These are phyloP conservation scores for Setomelanomma holmii DNA, from an alignment of 2,329 filamentous ascomycete species.

Conservation along the genomic window DNA sequence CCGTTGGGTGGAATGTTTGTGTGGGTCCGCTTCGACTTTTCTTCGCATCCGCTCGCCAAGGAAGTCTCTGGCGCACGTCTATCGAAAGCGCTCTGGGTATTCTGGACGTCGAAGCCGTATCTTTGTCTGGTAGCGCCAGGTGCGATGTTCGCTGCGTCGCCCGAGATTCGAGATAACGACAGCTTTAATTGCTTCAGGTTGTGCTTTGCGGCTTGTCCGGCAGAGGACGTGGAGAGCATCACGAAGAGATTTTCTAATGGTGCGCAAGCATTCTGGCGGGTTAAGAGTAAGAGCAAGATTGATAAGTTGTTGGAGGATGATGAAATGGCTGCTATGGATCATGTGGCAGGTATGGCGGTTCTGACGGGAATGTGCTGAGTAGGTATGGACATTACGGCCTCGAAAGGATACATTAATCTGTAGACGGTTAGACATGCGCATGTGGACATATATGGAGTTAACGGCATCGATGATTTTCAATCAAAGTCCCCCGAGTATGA, in stretches of 20 bases:
- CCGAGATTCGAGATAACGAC: constrained; percentile 62
- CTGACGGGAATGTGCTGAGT: constrained; percentile 44
- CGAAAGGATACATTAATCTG: too few species aligned
- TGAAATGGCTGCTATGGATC: constrained; percentile 15
- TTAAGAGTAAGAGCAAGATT: constrained; percentile 71
- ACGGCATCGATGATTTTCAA: too few species aligned
- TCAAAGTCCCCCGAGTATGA: too few species aligned
- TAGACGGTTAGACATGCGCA: too few species aligned
- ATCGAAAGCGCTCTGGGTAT: constrained; percentile 71
- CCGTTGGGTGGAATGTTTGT: constrained; percentile 92
- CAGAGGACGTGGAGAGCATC: constrained; percentile 69
- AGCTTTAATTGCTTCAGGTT: constrained; percentile 78
- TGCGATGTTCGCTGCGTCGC: constrained; percentile 73
- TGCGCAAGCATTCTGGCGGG: constrained; percentile 76
- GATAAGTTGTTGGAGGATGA: constrained; percentile 64
- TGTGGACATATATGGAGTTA: too few species aligned
- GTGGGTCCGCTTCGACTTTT: constrained; percentile 78
- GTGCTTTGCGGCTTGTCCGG: constrained; percentile 85
- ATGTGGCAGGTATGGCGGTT: constrained; percentile 34
- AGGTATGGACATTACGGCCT: too few species aligned
- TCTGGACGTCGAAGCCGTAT: constrained; percentile 72
- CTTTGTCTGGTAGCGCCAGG: constrained; percentile 76
- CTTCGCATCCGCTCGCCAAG: constrained; percentile 73
- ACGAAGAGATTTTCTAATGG: constrained; percentile 72
- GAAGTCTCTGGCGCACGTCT: constrained; percentile 64